Percentiles rank a stretch among this genome's conserved stretches.
Evolutionary conservation across 2,329 filamentous ascomycete species (phyloP).

Genomic region (Sporothrix curviconia): DNA sequence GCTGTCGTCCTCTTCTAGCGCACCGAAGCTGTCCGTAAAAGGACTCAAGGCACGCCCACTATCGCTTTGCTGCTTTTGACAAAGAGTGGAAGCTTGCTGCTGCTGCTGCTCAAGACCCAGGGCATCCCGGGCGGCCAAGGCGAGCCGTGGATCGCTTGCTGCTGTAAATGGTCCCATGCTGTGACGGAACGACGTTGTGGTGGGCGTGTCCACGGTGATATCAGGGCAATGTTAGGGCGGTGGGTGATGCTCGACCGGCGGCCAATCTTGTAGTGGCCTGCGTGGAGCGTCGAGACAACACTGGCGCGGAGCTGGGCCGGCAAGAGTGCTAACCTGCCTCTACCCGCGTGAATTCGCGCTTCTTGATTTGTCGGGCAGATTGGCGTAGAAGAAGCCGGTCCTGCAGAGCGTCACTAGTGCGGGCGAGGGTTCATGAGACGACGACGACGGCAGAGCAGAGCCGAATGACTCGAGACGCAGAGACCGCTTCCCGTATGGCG

Average conservation of each 20-base stretch:
- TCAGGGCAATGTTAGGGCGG: slow-evolving; percentile 25
- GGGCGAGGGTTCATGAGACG: slow-evolving; percentile 6
- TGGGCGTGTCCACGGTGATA: slow-evolving; percentile 20
- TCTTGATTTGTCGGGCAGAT: slow-evolving; percentile 67
- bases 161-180: slow-evolving; percentile 15
- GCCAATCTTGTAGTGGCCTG: slow-evolving; percentile 44
- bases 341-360: slow-evolving; percentile 62
- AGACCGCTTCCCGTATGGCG: slow-evolving; percentile 27
- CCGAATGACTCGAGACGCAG: slow-evolving; percentile 12
- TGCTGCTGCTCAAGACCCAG: background rate
- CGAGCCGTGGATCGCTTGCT: slow-evolving; percentile 1
- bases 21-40: slow-evolving; percentile 64
- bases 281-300: slow-evolving; percentile 37
- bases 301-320: slow-evolving; percentile 40
- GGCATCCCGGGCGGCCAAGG: background rate
- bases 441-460: too few species aligned
- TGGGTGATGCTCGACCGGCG: slow-evolving; percentile 31
- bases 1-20: slow-evolving; percentile 68
- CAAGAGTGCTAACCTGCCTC: slow-evolving; percentile 61
- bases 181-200: slow-evolving; percentile 8
- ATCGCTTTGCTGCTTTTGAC: slow-evolving; percentile 8
- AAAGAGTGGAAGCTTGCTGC: too few species aligned
- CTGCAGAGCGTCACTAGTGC: slow-evolving; percentile 25
- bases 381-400: slow-evolving; percentile 63
- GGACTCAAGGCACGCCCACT: slow-evolving; percentile 40